Base-by-base conservation (phyloP, 257 asterid genomes). In the Solanum pennellii region DNA sequence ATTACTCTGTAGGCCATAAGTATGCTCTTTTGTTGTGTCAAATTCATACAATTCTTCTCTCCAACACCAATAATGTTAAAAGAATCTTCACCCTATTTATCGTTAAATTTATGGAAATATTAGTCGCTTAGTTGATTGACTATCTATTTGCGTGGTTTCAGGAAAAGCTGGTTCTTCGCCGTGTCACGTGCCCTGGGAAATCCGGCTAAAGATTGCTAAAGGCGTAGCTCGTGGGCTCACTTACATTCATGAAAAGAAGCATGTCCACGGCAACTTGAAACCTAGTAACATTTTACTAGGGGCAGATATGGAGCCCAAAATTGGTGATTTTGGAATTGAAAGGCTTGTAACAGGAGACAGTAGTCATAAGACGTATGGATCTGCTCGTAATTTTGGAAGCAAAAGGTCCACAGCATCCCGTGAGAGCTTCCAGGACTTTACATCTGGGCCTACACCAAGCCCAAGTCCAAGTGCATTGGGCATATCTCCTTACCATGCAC, bases 291-390 rank as follows among this genome's bases (percentile, higher is more conserved):
- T 96, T 77, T 86, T 96, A 3, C 77, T 96, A 86, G 97, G 98
- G 80, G 56, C 75, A 4, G 98, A 93, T 62, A 94, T 94, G 98
- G 99, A 97, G 89, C 98, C 99, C 92, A 95, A 93, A 88, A 93
- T 97, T 82, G 98, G 98, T 0, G 98, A 97, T 74, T 97, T 94
- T 49, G 99, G 99, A 84, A 98, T 97, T 49, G 98, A 97, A 49
- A 89, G 98, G 72, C 98, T 97, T 4, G 94, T 93, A 10, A 68
- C 93, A 0, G 94, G 97, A 0, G 98, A 95, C 7, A 88, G 87
- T 82, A 90, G 98, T 73, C 93, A 95, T 41, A 95, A 94, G 33
- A 88, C 94, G 2, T 90, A 96, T 25, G 98, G 98, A 3, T 97
- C 98, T 0, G 93, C 97, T 68, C 93, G 97, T 0, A 90, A 92